Base-by-base conservation (phyloP, 2,329 filamentous ascomycete species). In the Orbilia brochopaga region DNA sequence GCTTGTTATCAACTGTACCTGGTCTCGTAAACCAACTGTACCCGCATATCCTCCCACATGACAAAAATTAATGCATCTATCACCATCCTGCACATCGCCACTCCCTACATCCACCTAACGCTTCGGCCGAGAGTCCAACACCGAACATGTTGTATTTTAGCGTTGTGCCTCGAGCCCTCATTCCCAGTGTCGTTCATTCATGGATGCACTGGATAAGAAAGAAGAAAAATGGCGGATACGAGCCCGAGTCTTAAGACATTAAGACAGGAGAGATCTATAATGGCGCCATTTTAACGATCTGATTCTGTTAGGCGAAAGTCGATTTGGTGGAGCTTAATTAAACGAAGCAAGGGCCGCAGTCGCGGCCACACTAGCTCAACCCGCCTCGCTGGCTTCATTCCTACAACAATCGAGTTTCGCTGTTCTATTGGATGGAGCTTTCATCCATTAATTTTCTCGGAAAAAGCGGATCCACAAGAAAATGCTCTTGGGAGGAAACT, bases 91-190 rank as follows among this genome's bases (percentile, higher is more conserved):
- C 27, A 32, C 27, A 8, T 32, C 8, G 8, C 27, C 27, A 32
- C 27, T 8, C 27, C 4, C 27, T 32, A 3, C 8, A 3, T 32
- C 3, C 27, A 32, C 27, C 27, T 8, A 32, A 32, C 27, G 27
- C 27, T 32, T 8, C 27, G 8, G 27, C 27, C 8, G n/a, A 32
- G 4, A 4, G 27, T 32, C n/a, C 65, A 69, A 69, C 65, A 63
- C 65, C 35, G 53, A 35, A 62, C 1, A 57, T 69, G 65, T 69
- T 62, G 65, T 32, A 69, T 69, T 69, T 69, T 69, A 32, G 48
- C 30, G 37, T 37, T 21, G 53, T 62, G 53, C 27, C 8, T 32
- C 27, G 27, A 32, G 27, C 8, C 27, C 27, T 32, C 27, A 32
- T 32, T 32, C 27, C 8, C 27, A 32, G 27, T 8, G 8, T 32